Percentiles rank a stretch among this genome's conserved stretches.
Conservation (phyloP, 2,329 filamentous ascomycete species). For the Aspergillus ochraceoroseus region DNA sequence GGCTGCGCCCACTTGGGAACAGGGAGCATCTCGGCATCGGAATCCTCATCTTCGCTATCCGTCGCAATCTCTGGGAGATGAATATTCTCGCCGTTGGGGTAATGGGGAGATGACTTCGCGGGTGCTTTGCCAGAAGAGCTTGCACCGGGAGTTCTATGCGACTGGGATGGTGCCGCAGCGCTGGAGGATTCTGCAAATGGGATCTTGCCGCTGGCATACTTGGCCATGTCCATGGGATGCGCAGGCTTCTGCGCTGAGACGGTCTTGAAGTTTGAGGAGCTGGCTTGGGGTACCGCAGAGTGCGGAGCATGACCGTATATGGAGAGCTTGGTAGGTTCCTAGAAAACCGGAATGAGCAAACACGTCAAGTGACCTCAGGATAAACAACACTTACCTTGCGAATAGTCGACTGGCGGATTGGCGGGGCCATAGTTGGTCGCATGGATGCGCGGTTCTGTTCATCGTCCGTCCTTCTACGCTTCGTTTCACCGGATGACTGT, state of each 20-base stretch:
- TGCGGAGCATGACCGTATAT: slow-evolving; percentile 38
- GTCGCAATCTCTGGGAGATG: slow-evolving; percentile 93
- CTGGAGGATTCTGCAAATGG: slow-evolving; percentile 73
- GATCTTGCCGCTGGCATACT: slow-evolving; percentile 81
- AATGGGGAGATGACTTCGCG: slow-evolving; percentile 69
- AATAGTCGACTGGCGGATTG: slow-evolving; percentile 73
- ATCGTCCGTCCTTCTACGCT: slow-evolving; percentile 73
- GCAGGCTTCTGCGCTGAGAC: slow-evolving; percentile 56
- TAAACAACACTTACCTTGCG: slow-evolving; percentile 46
- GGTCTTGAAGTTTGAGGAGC: slow-evolving; percentile 36
- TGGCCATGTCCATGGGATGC: slow-evolving; percentile 77
- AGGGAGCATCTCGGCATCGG: slow-evolving; percentile 55
- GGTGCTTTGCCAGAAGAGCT: slow-evolving; percentile 34
- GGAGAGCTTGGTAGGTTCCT: slow-evolving; percentile 39
- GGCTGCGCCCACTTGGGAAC: slow-evolving; percentile 85
- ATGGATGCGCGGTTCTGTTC: slow-evolving; percentile 59
- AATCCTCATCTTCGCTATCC: slow-evolving; percentile 83
- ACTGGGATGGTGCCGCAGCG: slow-evolving; percentile 41
- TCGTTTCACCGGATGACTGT: slow-evolving; percentile 67
- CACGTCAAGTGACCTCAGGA: neutral
- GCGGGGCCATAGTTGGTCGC: slow-evolving; percentile 70
- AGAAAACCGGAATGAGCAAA: neutral
- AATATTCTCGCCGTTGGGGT: slow-evolving; percentile 83
- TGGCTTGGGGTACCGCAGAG: slow-evolving; percentile 30
- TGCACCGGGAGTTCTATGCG: slow-evolving; percentile 65